Conservation (phyloP, 169 alveolate species). For the Cryptosporidium bovis region DNA sequence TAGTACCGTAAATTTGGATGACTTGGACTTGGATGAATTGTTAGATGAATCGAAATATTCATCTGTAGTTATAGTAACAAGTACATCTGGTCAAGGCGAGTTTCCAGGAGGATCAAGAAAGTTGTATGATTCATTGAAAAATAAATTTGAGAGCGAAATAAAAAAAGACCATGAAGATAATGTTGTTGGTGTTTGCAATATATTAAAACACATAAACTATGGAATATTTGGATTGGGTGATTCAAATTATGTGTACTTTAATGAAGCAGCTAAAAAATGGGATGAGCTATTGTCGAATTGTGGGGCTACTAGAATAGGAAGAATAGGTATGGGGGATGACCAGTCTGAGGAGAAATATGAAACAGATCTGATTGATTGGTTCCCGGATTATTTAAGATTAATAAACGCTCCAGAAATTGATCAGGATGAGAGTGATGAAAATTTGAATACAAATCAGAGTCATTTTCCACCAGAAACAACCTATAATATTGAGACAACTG, state of each 20-base stretch:
- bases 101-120: constrained; percentile 54
- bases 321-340: constrained; percentile 78
- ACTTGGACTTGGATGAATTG: constrained; percentile 61
- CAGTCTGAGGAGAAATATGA: constrained; percentile 78
- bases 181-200: constrained; percentile 8
- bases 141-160: background rate
- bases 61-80: constrained; percentile 42
- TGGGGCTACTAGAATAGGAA: constrained; percentile 78
- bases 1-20: constrained; percentile 52
- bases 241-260: constrained; percentile 78
- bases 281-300: constrained; percentile 75
- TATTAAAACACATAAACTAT: constrained; percentile 20
- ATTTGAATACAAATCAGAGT: too few relatives aligned
- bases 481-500: constrained; percentile 7
- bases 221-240: constrained; percentile 81
- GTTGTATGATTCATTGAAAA: constrained; percentile 32
- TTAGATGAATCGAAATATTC: constrained; percentile 34
- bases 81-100: constrained; percentile 75
- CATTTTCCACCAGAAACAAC: constrained; percentile 34
- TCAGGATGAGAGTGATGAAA: constrained; percentile 46
- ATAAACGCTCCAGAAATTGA: constrained; percentile 75
- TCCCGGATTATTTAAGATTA: constrained; percentile 75
- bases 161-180: background rate
- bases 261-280: constrained; percentile 79
- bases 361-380: constrained; percentile 77